Conservation (phyloP, 2,329 filamentous ascomycete genomes). For the Zelopaecilomyces penicillatus region DNA sequence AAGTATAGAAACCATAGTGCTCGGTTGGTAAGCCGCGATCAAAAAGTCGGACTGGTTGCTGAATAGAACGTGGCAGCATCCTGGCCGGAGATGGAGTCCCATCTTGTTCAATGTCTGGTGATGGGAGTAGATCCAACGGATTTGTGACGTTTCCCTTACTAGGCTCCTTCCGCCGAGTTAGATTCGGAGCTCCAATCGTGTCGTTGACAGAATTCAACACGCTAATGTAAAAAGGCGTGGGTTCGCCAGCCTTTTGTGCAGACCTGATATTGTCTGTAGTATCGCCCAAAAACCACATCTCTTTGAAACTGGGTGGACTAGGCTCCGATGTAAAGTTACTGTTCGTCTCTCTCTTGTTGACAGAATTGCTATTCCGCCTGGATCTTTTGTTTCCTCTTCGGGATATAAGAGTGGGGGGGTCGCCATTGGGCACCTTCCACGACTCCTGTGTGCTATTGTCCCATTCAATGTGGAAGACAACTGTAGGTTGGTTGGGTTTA, state of each 20-base stretch:
- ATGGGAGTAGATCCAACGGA: slow-evolving; percentile 44
- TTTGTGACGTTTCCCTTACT: slow-evolving; percentile 12
- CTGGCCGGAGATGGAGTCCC: slow-evolving; percentile 65
- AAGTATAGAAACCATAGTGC: slow-evolving; percentile 90
- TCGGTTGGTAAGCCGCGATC: slow-evolving; percentile 74
- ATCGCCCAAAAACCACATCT: slow-evolving; percentile 76
- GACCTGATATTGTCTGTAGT: slow-evolving; percentile 68
- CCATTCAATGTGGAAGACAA: slow-evolving; percentile 71
- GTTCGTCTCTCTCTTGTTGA: slow-evolving; percentile 1
- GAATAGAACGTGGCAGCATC: slow-evolving; percentile 59
- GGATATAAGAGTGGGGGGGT: slow-evolving; percentile 19
- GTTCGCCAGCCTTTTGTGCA: slow-evolving; percentile 67
- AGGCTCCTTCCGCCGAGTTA: slow-evolving; percentile 8
- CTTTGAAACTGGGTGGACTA: slow-evolving; percentile 50
- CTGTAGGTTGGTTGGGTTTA: slow-evolving; percentile 62
- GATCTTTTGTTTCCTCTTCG: slow-evolving; percentile 17
- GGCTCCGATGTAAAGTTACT: slow-evolving; percentile 42
- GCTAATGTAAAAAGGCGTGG: slow-evolving; percentile 82
- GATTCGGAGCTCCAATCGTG: slow-evolving; percentile 18
- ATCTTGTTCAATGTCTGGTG: slow-evolving; percentile 54
- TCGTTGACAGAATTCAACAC: slow-evolving; percentile 45
- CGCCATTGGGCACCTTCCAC: slow-evolving; percentile 39
- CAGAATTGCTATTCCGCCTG: slow-evolving; percentile 10
- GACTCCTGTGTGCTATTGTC: slow-evolving; percentile 48
- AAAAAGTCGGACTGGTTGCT: slow-evolving; percentile 77